Percentiles rank a stretch among this genome's conserved stretches.
phyloP scores from a whole-genome alignment of 2,329 filamentous ascomycete genomes.

The Cladophialophora psammophila region DNA sequence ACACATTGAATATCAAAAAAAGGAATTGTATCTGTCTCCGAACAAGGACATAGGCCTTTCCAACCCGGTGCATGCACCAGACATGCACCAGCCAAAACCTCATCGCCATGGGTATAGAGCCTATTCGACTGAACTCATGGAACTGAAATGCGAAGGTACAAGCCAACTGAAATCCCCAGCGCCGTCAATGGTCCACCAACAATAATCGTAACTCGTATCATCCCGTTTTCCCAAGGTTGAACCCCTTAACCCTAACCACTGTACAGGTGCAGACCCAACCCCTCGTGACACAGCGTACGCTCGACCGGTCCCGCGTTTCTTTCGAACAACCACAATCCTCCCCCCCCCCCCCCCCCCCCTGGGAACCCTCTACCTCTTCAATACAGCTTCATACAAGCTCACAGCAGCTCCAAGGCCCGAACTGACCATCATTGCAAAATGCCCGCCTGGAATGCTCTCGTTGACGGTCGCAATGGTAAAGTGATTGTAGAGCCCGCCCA shows the following conservation, averaged over 20 bases:
- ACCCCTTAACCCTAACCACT: conserved; percentile 10
- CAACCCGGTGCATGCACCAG: conserved; percentile 24
- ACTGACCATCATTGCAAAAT: conserved; percentile 50
- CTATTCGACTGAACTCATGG: conserved; percentile 20
- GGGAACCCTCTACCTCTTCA: conserved; percentile 46
- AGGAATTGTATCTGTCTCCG: conserved; percentile 24
- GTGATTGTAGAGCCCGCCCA: conserved; percentile 48
- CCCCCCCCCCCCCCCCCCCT: neutral
- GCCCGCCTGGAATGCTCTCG: conserved; percentile 49
- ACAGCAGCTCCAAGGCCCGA: conserved; percentile 51
- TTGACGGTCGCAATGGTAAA: conserved; percentile 50
- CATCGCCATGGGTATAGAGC: conserved; percentile 29
- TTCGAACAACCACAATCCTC: neutral
- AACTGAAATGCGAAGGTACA: conserved; percentile 6
- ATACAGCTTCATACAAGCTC: conserved; percentile 56
- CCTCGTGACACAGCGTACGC: neutral
- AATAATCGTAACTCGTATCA: conserved; percentile 33
- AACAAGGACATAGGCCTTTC: conserved; percentile 17
- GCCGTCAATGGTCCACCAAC: conserved; percentile 21
- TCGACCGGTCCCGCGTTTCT: neutral
- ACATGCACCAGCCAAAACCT: conserved; percentile 9
- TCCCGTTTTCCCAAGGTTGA: conserved; percentile 11
- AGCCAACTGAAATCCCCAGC: conserved; percentile 11
- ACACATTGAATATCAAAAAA: neutral
- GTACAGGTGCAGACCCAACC: conserved; percentile 20